A percentile compares a stretch with the other conserved stretches of the same genome.
Evolutionary conservation across 495 filamentous ascomycete species (phyloP).

Genomic region (Patellaria atrata): DNA sequence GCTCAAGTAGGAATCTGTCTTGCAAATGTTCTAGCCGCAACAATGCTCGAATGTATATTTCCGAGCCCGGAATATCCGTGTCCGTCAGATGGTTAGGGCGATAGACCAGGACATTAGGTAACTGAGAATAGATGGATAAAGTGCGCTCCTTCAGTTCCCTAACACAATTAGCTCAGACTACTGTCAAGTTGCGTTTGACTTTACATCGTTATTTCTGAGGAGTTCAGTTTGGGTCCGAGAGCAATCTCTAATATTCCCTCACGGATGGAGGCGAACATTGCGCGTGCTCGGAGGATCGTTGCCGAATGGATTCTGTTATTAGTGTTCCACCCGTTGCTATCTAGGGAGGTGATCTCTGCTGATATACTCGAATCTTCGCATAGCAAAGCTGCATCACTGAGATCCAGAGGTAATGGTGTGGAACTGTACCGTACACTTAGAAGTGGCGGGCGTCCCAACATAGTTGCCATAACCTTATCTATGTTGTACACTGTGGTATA

Average conservation of each 20-base stretch:
- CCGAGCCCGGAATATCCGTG: too few relatives aligned
- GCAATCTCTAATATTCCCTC: slow-evolving; percentile 14
- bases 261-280: neutral
- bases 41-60: too few relatives aligned
- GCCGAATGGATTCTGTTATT: neutral
- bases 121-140: too few relatives aligned
- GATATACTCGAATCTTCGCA: neutral
- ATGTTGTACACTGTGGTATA: slow-evolving; percentile 5
- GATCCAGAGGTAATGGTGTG: slow-evolving; percentile 11
- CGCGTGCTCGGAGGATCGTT: slow-evolving; percentile 7
- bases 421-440: slow-evolving; percentile 10
- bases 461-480: slow-evolving; percentile 11
- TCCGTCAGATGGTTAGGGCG: too few relatives aligned
- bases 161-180: neutral
- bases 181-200: neutral
- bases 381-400: slow-evolving; percentile 6
- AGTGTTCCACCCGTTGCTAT: slow-evolving; percentile 10
- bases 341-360: neutral
- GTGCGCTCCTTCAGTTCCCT: neutral
- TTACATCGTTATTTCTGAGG: slow-evolving; percentile 7
- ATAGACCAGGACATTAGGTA: too few relatives aligned
- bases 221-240: neutral
- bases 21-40: too few relatives aligned
- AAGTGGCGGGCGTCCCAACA: slow-evolving; percentile 10
- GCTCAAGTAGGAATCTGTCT: too few relatives aligned